Evolutionary conservation across 768 basidiomycete genomes (phyloP), one percentile per base, ranked within the genome.

Genomic region (Tylopilus rubrobrunneus): DNA sequence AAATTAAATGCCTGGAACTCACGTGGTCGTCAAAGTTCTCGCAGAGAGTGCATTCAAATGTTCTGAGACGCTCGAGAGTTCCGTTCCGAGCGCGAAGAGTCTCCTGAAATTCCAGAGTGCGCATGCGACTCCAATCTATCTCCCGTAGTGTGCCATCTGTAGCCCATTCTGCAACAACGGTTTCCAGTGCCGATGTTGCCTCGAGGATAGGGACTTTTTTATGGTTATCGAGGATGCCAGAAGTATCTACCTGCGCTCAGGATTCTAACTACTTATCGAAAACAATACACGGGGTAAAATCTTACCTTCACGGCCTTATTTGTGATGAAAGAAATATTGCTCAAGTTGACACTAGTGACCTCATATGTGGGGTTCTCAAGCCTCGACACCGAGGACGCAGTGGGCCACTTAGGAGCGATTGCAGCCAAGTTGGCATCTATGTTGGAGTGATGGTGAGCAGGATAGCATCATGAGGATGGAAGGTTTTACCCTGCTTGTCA

Each of bases 91-190:
- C 63, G 53, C 81, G 80, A 48, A 98, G 65, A 21, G 77, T 72
- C 58, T 98, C 96, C 68, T 98, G 92, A 67, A 98, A 97, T 50
- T 98, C 94, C 8, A 99, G 71, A n/a, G 83, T 77, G 43, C 88
- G 82, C 67, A 93, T 80, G 48, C 87, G 81, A 51, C 75, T 75
- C 95, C 94, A 98, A 51, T 92, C 91, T 5, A 86, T 81, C 67
- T 99, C 97, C 2, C 82, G 79, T 14, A 93, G 71, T 3, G 60
- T 60, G 8, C 71, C 66, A 5, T 61, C 54, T n/a, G 63, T 52
- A 39, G 71, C 54, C 85, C 88, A 92, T 52, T 89, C 85, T 15
- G 74, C 65, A 15, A 81, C 73, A 4, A 87, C 57, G 2, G 51
- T 63, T 42, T 78, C 74, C 12, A 96, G 73, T 8, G 73, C 70